These are phyloP conservation scores for Triticum timopheevii DNA, from an alignment of 176 grass and related monocot species.

Conservation along the genomic window DNA sequence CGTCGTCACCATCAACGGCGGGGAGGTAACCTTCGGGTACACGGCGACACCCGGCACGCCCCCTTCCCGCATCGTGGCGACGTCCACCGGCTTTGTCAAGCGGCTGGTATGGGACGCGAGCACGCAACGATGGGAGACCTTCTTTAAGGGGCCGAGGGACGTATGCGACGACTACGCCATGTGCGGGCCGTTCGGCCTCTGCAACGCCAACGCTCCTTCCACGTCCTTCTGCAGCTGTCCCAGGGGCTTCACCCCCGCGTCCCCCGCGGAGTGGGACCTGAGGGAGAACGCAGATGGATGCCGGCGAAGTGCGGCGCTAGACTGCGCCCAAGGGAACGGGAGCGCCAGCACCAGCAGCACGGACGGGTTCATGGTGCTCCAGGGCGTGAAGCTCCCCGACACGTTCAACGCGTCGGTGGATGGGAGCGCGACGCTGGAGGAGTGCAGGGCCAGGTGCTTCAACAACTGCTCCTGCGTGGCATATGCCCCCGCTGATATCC, in stretches of 20 bases:
- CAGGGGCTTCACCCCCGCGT: constrained; percentile 40
- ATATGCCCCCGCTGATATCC: constrained; percentile 37
- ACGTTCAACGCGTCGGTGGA: constrained; percentile 33
- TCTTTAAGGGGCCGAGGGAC: not conserved
- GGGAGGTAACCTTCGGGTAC: constrained; percentile 21
- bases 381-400: constrained; percentile 61
- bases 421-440: constrained; percentile 19
- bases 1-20: not conserved
- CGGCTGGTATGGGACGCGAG: constrained; percentile 18
- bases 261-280: constrained; percentile 30
- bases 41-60: not conserved
- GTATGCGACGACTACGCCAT: not conserved
- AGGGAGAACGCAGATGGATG: constrained; percentile 36
- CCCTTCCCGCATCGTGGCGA: constrained; percentile 8
- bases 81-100: not conserved
- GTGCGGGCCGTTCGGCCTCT: constrained; percentile 39
- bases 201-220: constrained; percentile 24
- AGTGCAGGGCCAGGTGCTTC: constrained; percentile 39
- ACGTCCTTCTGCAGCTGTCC: constrained; percentile 46
- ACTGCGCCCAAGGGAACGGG: not conserved
- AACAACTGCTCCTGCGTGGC: constrained; percentile 63
- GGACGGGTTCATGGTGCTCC: constrained; percentile 32
- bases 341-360: constrained; percentile 30
- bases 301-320: constrained; percentile 35
- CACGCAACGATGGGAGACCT: not conserved